Conservation (phyloP, 257 asterid species). For the Solanum paucissectum region DNA sequence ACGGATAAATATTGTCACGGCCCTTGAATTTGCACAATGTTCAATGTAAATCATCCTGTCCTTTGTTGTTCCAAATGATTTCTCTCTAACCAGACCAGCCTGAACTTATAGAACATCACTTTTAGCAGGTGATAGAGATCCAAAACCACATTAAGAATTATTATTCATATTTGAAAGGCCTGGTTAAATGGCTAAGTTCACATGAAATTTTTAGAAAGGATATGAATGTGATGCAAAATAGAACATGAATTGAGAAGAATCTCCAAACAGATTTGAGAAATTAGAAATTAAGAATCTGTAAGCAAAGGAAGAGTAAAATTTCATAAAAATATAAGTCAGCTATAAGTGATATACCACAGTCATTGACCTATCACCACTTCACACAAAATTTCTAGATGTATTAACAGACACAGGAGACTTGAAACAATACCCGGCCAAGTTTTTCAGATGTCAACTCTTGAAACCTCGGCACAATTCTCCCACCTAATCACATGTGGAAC, state of each 20-base stretch:
- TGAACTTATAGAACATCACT: conserved; percentile 6
- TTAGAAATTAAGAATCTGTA: neutral
- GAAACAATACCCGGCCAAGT: conserved; percentile 51
- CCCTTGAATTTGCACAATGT: conserved; percentile 95
- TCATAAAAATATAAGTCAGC: neutral
- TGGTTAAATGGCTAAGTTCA: neutral
- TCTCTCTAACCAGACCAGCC: conserved; percentile 94
- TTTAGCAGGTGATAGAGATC: neutral
- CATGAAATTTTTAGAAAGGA: neutral
- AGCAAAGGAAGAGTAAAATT: neutral
- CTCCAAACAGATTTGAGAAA: neutral
- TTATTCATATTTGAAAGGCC: neutral
- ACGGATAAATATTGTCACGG: conserved; percentile 84
- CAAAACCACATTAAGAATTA: neutral
- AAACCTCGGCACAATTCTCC: conserved; percentile 94
- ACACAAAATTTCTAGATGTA: neutral
- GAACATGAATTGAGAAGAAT: neutral
- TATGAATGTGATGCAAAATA: neutral
- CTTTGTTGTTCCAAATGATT: conserved; percentile 85
- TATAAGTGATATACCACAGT: neutral
- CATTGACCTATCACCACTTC: neutral
- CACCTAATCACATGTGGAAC: conserved; percentile 39
- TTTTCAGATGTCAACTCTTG: conserved; percentile 82
- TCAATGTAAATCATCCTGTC: conserved; percentile 94
- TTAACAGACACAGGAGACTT: neutral